Evolutionary conservation across 805 yeast species (phyloP).

Genomic region (Sugiyamaella marilandica): DNA sequence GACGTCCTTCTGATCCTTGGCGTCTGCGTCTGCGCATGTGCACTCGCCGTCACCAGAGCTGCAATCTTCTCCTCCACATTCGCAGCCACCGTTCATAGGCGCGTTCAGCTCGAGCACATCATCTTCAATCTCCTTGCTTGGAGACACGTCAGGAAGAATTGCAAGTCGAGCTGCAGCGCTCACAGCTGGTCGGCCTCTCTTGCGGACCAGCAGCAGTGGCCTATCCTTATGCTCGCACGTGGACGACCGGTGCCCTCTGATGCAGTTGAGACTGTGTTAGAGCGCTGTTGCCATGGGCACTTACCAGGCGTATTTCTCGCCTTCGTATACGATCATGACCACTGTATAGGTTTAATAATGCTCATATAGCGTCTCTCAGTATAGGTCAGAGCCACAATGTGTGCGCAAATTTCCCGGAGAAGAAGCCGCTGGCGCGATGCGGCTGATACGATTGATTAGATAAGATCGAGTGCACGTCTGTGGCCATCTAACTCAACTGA

Average conservation of each 20-base stretch:
- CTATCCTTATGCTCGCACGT: conserved; percentile 77
- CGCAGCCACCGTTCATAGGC: conserved; percentile 3
- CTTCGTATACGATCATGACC: conserved; percentile 70
- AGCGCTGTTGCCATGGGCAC: conserved; percentile 14
- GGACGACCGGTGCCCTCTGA: conserved; percentile 88
- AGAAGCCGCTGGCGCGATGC: neutral
- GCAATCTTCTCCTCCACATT: conserved; percentile 10
- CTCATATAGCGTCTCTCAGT: neutral
- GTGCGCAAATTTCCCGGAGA: neutral
- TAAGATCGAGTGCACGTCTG: neutral
- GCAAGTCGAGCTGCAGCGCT: conserved; percentile 57
- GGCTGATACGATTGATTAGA: neutral
- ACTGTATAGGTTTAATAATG: neutral
- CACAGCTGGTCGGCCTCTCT: conserved; percentile 81
- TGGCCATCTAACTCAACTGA: too few relatives aligned
- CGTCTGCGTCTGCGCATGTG: conserved; percentile 1
- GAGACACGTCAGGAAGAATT: conserved; percentile 16
- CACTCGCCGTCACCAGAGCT: neutral
- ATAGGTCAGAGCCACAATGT: neutral
- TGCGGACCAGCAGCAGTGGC: conserved; percentile 77
- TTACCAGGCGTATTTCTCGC: conserved; percentile 71
- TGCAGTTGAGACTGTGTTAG: conserved; percentile 45
- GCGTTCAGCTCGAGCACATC: neutral
- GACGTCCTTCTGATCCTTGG: conserved; percentile 12
- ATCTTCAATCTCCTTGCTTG: neutral